Conservation (phyloP, 805 yeast species). For the fission yeast (Schizosaccharomyces pombe) region DNA sequence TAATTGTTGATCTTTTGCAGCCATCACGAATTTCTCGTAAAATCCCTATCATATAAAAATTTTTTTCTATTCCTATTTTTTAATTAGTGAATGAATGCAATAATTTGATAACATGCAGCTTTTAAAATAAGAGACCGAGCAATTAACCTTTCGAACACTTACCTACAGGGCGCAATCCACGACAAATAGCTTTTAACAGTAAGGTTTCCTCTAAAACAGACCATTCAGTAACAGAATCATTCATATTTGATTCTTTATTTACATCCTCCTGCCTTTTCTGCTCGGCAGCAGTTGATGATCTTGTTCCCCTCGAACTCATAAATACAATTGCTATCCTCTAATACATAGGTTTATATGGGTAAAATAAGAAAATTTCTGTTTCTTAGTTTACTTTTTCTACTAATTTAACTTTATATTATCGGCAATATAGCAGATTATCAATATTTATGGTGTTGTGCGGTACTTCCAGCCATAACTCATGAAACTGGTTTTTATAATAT, state of each 20-base stretch:
- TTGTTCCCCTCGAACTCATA: too few species aligned
- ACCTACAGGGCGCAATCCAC: background rate
- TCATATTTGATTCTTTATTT: background rate
- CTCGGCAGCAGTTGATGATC: conserved; percentile 41
- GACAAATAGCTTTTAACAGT: background rate
- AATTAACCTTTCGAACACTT: background rate
- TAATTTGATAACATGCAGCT: background rate
- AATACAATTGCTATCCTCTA: too few species aligned
- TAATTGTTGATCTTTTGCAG: background rate
- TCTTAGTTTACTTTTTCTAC: too few species aligned
- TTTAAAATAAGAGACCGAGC: background rate
- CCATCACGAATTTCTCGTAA: background rate
- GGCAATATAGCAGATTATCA: too few species aligned
- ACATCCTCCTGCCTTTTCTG: background rate
- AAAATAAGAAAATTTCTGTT: too few species aligned
- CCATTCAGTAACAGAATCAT: background rate
- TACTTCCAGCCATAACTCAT: too few species aligned
- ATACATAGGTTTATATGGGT: too few species aligned
- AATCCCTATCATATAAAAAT: background rate
- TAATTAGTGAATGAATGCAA: background rate
- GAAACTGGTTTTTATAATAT: too few species aligned
- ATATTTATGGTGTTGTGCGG: too few species aligned
- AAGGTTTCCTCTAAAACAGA: background rate
- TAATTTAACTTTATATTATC: too few species aligned
- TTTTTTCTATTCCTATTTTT: background rate